Base-by-base conservation (phyloP, 1,284 basidiomycete species). In the Macrocystidia cucumis region DNA sequence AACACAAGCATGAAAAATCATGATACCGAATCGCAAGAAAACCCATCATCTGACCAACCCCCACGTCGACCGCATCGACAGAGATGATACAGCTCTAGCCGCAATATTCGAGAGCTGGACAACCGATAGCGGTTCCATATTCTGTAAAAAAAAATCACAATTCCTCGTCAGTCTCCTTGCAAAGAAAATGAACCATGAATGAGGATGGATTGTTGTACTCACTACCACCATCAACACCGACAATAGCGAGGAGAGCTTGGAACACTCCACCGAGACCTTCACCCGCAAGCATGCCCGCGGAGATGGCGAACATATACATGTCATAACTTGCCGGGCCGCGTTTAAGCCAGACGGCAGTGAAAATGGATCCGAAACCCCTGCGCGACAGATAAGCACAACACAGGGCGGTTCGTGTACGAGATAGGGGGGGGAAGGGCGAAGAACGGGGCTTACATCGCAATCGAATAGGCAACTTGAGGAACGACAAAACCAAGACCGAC, bases 191-290 rank as follows among this genome's bases (percentile, higher is more conserved):
- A n/a, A 3, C 8, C 11, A 13, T 3, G 6, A 3, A 19, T 6
- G 4, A 24, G n/a, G 28, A 23, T 37, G n/a, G 26, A 25, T 17
- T 31, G 17, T 16, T 7, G 24, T 12, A 60, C 65, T 55, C 45
- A 67, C 64, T 58, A 26, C 52, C 49, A 26, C 71, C 72, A 40
- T 71, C 69, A 25, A 72, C 69, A 39, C 65, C 65, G 34, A 59
- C 52, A 31, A 74, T 56, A 16, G 69, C 68, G 14, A 75, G 54
- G 5, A 76, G 55, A 16, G 78, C 78, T 45, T 74, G 73, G 50
- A 80, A 65, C 25, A 82, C 76, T 50, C 79, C 79, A 13, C 74
- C 79, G 25, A 82, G 64, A 52, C 79, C 79, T 51, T 82, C 79
- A 26, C 79, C 79, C 13, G 78, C 77, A 32, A 82, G 63, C 44